Percentiles rank a stretch among this genome's conserved stretches.
phyloP scores from a whole-genome alignment of 805 yeast species.

The Gaillardinia entomophila region DNA sequence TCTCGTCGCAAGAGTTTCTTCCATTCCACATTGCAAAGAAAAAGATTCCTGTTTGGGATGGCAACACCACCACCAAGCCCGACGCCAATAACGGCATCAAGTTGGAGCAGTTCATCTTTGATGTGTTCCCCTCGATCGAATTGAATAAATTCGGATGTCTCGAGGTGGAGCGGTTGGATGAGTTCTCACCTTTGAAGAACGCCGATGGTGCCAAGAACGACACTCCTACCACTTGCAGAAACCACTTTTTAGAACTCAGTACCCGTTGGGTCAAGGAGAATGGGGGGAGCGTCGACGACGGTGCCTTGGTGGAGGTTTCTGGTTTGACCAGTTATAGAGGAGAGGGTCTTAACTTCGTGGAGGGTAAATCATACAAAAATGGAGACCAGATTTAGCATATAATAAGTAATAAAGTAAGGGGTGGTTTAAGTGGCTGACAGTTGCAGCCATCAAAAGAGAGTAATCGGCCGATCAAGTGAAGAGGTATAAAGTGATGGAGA shows the following conservation, averaged over 20 bases:
- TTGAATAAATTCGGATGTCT: constrained; percentile 77
- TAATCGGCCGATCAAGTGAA: too few species aligned
- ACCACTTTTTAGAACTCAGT: constrained; percentile 58
- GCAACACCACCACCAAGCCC: constrained; percentile 55
- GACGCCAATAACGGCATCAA: constrained; percentile 82
- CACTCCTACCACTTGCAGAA: constrained; percentile 76
- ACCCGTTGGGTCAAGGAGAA: constrained; percentile 65
- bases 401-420: too few species aligned
- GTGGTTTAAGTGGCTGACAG: too few species aligned
- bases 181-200: constrained; percentile 92
- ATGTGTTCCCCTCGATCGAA: constrained; percentile 79
- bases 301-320: constrained; percentile 66
- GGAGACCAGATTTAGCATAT: constrained; percentile 21
- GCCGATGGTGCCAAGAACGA: constrained; percentile 79
- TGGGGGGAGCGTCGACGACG: constrained; percentile 57
- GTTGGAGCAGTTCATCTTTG: constrained; percentile 94
- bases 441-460: too few species aligned
- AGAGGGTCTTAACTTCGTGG: constrained; percentile 57
- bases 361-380: constrained; percentile 37
- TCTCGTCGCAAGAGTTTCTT: constrained; percentile 52
- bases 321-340: constrained; percentile 71
- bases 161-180: constrained; percentile 80
- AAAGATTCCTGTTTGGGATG: constrained; percentile 65
- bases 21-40: constrained; percentile 96
- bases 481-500: too few species aligned